Evolutionary conservation across 768 basidiomycete genomes (phyloP).

Genomic region (Mycena kentingensis): DNA sequence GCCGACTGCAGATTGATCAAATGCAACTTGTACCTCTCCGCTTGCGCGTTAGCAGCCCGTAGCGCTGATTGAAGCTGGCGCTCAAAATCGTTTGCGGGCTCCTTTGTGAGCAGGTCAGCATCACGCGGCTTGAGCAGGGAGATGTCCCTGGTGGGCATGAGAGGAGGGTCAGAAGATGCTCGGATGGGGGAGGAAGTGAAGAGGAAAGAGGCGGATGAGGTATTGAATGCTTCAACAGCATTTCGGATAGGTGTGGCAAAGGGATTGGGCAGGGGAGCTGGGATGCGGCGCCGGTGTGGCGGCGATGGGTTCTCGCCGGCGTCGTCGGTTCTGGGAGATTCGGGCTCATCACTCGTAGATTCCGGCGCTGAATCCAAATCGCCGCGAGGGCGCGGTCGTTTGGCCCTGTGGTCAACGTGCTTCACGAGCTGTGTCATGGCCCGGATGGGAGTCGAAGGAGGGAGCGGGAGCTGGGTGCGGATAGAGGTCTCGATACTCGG

Average conservation of each 20-base stretch:
- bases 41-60: slow-evolving; percentile 1
- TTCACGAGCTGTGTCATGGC: slow-evolving; percentile 17
- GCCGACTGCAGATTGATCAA: slow-evolving; percentile 25
- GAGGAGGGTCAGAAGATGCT: background rate
- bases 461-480: slow-evolving; percentile 24
- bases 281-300: background rate
- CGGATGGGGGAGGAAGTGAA: slow-evolving; percentile 1
- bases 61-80: slow-evolving; percentile 11
- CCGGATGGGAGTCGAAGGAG: slow-evolving; percentile 24
- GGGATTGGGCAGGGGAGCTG: background rate
- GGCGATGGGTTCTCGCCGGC: background rate
- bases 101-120: background rate
- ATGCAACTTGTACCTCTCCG: slow-evolving; percentile 3
- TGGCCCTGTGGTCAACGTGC: background rate
- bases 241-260: background rate
- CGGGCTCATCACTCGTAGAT: background rate
- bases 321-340: background rate
- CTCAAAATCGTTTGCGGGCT: slow-evolving; percentile 1
- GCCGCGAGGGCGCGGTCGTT: background rate
- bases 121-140: slow-evolving; percentile 1
- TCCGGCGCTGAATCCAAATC: background rate
- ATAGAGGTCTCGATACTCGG: slow-evolving; percentile 26
- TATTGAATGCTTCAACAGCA: background rate
- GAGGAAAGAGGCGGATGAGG: background rate
- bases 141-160: background rate